Percentiles rank a stretch among this genome's conserved stretches.
phyloP scores from a whole-genome alignment of 768 basidiomycete genomes.

The Naganishia randhawae region DNA sequence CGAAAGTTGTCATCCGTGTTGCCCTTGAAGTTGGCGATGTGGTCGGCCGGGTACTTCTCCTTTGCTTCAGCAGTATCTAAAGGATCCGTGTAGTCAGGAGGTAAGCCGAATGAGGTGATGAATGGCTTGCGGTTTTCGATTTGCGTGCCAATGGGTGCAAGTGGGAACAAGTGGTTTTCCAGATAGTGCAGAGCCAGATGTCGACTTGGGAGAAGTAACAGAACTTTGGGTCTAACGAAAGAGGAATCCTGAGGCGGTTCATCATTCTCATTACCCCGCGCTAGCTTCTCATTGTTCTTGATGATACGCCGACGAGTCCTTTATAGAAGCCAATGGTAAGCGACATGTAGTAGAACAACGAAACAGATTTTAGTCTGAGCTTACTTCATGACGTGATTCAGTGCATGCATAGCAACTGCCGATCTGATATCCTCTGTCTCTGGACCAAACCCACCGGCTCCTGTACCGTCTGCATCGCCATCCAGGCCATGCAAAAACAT shows the following conservation, averaged over 20 bases:
- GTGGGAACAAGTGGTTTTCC: slow-evolving; percentile 69
- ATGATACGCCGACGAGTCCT: slow-evolving; percentile 87
- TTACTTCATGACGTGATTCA: slow-evolving; percentile 88
- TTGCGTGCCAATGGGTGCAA: slow-evolving; percentile 65
- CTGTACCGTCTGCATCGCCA: slow-evolving; percentile 55
- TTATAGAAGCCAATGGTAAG: slow-evolving; percentile 15
- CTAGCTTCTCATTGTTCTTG: slow-evolving; percentile 90
- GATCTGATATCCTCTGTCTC: slow-evolving; percentile 64
- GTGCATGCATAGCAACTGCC: slow-evolving; percentile 68
- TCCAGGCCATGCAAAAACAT: slow-evolving; percentile 67
- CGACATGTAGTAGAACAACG: background rate
- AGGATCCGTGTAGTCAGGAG: slow-evolving; percentile 74
- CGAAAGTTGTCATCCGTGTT: slow-evolving; percentile 95
- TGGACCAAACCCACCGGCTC: slow-evolving; percentile 37
- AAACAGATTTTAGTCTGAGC: slow-evolving; percentile 33
- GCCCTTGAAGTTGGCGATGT: slow-evolving; percentile 90
- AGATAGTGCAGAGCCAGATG: slow-evolving; percentile 81
- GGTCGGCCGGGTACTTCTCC: slow-evolving; percentile 78
- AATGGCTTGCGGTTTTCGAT: slow-evolving; percentile 86
- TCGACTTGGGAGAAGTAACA: slow-evolving; percentile 89
- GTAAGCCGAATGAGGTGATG: slow-evolving; percentile 73
- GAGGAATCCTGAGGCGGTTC: slow-evolving; percentile 77
- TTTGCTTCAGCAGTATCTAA: slow-evolving; percentile 50
- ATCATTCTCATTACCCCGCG: slow-evolving; percentile 60
- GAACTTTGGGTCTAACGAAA: slow-evolving; percentile 90